phyloP scores from a whole-genome alignment of 441 rosid genomes.

The Populus hybrid region DNA sequence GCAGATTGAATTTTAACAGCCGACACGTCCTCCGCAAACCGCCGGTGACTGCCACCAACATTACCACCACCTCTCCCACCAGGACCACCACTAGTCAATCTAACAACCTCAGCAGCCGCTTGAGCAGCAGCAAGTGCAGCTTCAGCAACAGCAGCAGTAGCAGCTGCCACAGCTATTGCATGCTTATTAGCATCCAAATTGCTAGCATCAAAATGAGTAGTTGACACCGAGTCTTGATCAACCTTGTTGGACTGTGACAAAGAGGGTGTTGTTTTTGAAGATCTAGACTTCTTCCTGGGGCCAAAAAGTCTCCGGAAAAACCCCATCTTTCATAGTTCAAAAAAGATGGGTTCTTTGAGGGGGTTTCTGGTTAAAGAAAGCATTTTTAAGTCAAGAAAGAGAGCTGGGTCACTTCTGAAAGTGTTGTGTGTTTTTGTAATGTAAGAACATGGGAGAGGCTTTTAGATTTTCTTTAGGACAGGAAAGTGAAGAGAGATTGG shows the following conservation, averaged over 20 bases:
- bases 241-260: slow-evolving; percentile 8
- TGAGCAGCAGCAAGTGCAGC: slow-evolving; percentile 75
- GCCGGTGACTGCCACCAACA: slow-evolving; percentile 20
- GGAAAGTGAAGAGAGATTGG: background rate
- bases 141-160: slow-evolving; percentile 77
- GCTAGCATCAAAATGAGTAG: slow-evolving; percentile 14
- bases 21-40: slow-evolving; percentile 40
- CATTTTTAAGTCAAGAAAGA: background rate
- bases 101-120: slow-evolving; percentile 25
- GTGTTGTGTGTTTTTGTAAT: background rate
- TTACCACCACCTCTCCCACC: slow-evolving; percentile 13
- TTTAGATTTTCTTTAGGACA: background rate
- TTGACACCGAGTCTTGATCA: background rate
- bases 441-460: too few species aligned
- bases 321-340: slow-evolving; percentile 57
- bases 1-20: slow-evolving; percentile 79
- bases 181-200: slow-evolving; percentile 49
- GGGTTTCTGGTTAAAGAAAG: background rate
- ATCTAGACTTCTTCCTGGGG: slow-evolving; percentile 38
- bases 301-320: slow-evolving; percentile 72
- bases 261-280: slow-evolving; percentile 40
- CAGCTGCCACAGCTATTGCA: slow-evolving; percentile 82
- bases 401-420: background rate
- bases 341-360: background rate
- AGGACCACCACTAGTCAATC: slow-evolving; percentile 56